phyloP scores from a whole-genome alignment of 73 alveolate species.

The Paramecium caudatum region DNA sequence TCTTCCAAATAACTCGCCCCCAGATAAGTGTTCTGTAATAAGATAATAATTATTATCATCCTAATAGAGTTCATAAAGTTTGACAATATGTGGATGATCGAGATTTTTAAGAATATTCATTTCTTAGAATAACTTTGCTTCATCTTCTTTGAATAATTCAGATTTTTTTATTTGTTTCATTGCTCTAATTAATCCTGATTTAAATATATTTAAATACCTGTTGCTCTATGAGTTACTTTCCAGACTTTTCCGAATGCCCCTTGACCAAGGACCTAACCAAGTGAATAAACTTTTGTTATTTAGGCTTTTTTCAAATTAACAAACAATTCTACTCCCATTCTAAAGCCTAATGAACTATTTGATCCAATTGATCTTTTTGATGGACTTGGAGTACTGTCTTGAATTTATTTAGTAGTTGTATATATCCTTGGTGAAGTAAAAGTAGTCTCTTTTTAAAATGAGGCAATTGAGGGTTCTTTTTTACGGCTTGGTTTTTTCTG shows the following conservation, averaged over 20 bases:
- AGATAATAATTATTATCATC: constrained; percentile 89
- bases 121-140: constrained; percentile 77
- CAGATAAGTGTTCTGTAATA: constrained; percentile 81
- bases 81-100: constrained; percentile 95
- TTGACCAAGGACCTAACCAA: constrained; percentile 55
- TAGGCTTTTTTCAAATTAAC: constrained; percentile 44
- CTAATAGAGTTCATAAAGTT: constrained; percentile 88
- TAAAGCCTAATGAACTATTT: background rate
- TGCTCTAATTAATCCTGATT: constrained; percentile 79
- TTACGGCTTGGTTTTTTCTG: background rate
- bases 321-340: constrained; percentile 52
- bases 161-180: constrained; percentile 93
- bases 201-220: background rate
- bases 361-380: constrained; percentile 53
- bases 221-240: constrained; percentile 65
- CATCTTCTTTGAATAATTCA: constrained; percentile 73
- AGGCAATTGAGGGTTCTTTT: background rate
- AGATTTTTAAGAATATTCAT: constrained; percentile 86
- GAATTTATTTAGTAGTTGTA: background rate
- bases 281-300: background rate
- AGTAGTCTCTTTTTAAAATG: background rate
- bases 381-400: constrained; percentile 34
- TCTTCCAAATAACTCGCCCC: constrained; percentile 83
- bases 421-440: constrained; percentile 3
- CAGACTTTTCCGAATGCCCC: constrained; percentile 70